phyloP scores from a whole-genome alignment of 2,329 filamentous ascomycete species.

The Tolypocladium paradoxum region DNA sequence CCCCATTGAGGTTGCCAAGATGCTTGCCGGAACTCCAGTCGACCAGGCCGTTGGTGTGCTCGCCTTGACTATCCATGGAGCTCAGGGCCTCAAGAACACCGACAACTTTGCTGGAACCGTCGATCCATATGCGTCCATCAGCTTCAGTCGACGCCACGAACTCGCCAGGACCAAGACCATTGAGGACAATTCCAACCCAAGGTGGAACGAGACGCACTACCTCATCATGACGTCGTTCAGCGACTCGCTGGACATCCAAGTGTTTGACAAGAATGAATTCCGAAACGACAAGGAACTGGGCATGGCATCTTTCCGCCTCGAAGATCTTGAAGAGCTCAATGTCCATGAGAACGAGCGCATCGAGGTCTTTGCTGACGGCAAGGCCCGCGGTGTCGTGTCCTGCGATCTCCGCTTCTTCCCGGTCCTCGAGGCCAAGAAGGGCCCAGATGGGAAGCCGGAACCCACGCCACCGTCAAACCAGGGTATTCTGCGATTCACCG shows the following conservation, averaged over 20 bases:
- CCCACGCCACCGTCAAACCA: constrained; percentile 84
- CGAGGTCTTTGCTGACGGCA: constrained; percentile 76
- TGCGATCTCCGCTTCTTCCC: constrained; percentile 93
- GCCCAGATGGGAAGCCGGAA: constrained; percentile 66
- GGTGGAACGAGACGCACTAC: constrained; percentile 96
- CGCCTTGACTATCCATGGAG: constrained; percentile 82
- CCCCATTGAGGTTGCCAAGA: constrained; percentile 96
- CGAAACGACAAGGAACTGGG: constrained; percentile 96
- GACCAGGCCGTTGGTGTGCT: constrained; percentile 94
- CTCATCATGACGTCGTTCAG: constrained; percentile 87
- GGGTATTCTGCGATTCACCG: constrained; percentile 84
- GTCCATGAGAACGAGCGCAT: constrained; percentile 78
- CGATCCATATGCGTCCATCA: constrained; percentile 80
- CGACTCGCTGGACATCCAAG: constrained; percentile 71
- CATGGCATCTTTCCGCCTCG: constrained; percentile 72
- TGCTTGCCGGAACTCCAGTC: constrained; percentile 86
- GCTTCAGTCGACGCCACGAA: constrained; percentile 70
- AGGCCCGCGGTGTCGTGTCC: constrained; percentile 67
- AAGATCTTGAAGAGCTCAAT: constrained; percentile 64
- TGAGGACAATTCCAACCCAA: constrained; percentile 72
- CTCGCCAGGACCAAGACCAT: constrained; percentile 85
- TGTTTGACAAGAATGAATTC: constrained; percentile 91
- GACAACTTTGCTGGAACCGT: constrained; percentile 88
- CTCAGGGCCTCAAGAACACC: constrained; percentile 84
- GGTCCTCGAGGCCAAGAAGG: constrained; percentile 61